These are phyloP conservation scores for Mrakia frigida DNA, from an alignment of 768 basidiomycete species.

Conservation along the genomic window DNA sequence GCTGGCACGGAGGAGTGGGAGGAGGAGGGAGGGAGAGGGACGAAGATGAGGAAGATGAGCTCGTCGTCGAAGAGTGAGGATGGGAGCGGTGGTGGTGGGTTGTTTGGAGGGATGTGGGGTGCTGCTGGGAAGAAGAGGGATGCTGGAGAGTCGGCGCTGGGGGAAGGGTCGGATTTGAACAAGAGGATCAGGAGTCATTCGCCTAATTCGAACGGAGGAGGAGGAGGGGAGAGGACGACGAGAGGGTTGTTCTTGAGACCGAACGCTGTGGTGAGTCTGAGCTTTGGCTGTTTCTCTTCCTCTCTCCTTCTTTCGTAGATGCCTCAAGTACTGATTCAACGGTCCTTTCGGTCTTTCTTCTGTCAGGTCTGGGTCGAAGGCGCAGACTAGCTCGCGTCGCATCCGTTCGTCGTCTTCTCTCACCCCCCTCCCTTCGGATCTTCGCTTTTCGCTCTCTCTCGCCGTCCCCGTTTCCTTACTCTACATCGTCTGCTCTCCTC, in stretches of 20 bases:
- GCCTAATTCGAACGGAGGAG: not conserved
- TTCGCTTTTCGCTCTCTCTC: not conserved
- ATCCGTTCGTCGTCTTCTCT: not conserved
- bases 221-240: not conserved
- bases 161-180: not conserved
- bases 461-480: no score
- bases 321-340: no score
- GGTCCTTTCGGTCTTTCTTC: no score
- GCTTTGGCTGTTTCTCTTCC: not conserved
- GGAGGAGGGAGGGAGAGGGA: not conserved
- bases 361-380: constrained; percentile 24
- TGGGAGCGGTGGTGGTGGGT: not conserved
- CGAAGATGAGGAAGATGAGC: constrained; percentile 8
- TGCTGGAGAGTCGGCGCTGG: not conserved
- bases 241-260: constrained; percentile 16
- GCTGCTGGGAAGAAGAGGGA: not conserved
- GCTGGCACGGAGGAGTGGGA: constrained; percentile 48
- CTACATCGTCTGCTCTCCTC: no score
- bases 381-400: constrained; percentile 4
- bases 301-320: not conserved
- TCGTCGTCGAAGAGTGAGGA: not conserved
- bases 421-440: not conserved
- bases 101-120: not conserved
- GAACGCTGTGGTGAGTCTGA: constrained; percentile 6
- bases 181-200: constrained; percentile 6